Evolutionary conservation across 495 filamentous ascomycete genomes (phyloP).

Genomic region (Recurvomyces mirabilis): DNA sequence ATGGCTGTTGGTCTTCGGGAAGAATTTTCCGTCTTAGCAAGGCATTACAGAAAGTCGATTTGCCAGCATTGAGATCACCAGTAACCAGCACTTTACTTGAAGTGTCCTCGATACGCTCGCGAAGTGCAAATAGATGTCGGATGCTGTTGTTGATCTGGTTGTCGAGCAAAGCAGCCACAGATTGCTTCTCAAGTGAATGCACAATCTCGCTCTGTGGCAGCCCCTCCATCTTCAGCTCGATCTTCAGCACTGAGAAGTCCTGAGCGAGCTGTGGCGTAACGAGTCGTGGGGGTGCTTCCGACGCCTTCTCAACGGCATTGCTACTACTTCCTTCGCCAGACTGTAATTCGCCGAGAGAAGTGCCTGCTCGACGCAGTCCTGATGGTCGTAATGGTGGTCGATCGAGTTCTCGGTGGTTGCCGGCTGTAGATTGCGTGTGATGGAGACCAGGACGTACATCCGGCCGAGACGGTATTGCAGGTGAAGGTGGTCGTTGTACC

Average conservation of each 20-base stretch:
- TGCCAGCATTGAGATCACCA: constrained; percentile 92
- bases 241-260: constrained; percentile 87
- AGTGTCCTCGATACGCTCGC: constrained; percentile 92
- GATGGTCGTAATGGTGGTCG: constrained; percentile 37
- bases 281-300: constrained; percentile 54
- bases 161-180: constrained; percentile 80
- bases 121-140: constrained; percentile 72
- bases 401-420: constrained; percentile 28
- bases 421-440: constrained; percentile 30
- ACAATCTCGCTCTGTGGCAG: constrained; percentile 82
- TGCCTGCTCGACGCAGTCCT: constrained; percentile 55
- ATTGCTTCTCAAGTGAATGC: constrained; percentile 88
- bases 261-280: constrained; percentile 89
- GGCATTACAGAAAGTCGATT: constrained; percentile 98
- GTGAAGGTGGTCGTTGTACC: constrained; percentile 48
- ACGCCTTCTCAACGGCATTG: constrained; percentile 44
- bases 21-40: constrained; percentile 82
- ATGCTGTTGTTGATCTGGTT: constrained; percentile 88
- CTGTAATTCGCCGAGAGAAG: constrained; percentile 50
- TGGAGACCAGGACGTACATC: constrained; percentile 29
- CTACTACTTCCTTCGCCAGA: constrained; percentile 60
- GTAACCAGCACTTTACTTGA: constrained; percentile 97
- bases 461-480: constrained; percentile 13
- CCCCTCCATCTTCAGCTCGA: constrained; percentile 82
- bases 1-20: constrained; percentile 96